A percentile compares a stretch with the other conserved stretches of the same genome.
Conservation (phyloP, 345 rosid genomes). For the Bruguiera parviflora region DNA sequence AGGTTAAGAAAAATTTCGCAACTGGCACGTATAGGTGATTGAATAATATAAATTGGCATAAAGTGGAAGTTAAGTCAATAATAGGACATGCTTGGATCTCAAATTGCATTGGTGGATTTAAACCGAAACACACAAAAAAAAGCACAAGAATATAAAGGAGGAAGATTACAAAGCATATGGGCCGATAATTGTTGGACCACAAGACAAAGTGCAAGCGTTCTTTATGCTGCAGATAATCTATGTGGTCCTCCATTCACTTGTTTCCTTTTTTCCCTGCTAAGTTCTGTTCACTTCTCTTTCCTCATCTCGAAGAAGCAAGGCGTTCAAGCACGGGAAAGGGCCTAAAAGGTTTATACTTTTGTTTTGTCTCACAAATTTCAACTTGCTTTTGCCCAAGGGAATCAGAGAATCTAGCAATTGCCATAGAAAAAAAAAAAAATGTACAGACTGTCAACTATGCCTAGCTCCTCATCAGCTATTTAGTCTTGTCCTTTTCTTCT, state of each 20-base stretch:
- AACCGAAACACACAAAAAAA: background rate
- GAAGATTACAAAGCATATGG: background rate
- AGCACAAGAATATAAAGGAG: background rate
- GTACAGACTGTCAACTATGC: background rate
- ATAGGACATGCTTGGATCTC: too few relatives aligned
- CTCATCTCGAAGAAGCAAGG: conserved; percentile 1
- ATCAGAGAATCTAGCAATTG: conserved; percentile 4
- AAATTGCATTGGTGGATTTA: background rate
- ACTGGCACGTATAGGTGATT: too few relatives aligned
- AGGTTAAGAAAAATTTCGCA: background rate
- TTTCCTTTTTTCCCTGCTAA: background rate
- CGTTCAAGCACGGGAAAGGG: conserved; percentile 7
- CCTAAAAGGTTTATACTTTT: conserved; percentile 13
- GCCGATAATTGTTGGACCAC: conserved; percentile 1
- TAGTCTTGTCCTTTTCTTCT: background rate
- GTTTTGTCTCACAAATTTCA: background rate
- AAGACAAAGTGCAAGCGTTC: background rate
- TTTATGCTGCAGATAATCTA: background rate
- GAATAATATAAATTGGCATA: too few relatives aligned
- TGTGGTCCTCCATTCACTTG: conserved; percentile 7
- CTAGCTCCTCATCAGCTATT: background rate
- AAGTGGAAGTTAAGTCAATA: too few relatives aligned
- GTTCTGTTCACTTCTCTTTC: background rate
- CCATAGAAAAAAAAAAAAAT: background rate
- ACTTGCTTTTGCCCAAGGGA: background rate